phyloP scores from a whole-genome alignment of 208 protist genomes.

The Acanthamoeba sp. region DNA sequence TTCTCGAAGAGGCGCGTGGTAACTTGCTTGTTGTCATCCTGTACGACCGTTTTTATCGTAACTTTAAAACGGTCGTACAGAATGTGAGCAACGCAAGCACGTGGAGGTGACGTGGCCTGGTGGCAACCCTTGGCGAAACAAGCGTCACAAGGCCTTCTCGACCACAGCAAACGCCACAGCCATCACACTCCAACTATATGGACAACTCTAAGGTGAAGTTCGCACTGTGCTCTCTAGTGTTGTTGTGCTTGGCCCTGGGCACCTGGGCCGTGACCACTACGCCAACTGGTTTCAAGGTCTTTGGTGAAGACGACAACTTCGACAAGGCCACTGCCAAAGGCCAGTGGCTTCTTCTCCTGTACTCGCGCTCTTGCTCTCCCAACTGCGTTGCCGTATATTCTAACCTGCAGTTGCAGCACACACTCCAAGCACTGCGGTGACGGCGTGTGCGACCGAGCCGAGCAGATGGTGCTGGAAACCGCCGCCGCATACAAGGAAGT shows the following conservation, averaged over 20 bases:
- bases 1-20: too few species aligned
- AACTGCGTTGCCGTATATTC: neutral
- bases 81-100: too few species aligned
- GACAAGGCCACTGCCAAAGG: neutral
- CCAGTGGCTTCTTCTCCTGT: constrained; percentile 34
- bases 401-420: neutral
- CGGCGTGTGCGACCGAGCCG: neutral
- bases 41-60: too few species aligned
- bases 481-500: neutral
- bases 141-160: too few species aligned
- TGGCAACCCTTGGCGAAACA: too few species aligned
- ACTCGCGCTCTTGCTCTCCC: neutral
- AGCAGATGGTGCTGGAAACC: neutral
- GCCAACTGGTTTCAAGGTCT: neutral
- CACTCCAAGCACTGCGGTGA: constrained; percentile 3
- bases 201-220: too few species aligned
- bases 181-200: too few species aligned
- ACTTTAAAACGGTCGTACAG: too few species aligned
- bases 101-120: too few species aligned
- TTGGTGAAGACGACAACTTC: constrained; percentile 12
- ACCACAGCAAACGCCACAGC: too few species aligned
- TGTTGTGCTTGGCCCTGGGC: neutral
- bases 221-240: neutral
- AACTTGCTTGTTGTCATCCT: too few species aligned
- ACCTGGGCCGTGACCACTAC: neutral